Evolutionary conservation across 148 eudicot genomes (phyloP), one percentile per base, ranked within the genome.

Genomic region (Chenopodium formosanum): DNA sequence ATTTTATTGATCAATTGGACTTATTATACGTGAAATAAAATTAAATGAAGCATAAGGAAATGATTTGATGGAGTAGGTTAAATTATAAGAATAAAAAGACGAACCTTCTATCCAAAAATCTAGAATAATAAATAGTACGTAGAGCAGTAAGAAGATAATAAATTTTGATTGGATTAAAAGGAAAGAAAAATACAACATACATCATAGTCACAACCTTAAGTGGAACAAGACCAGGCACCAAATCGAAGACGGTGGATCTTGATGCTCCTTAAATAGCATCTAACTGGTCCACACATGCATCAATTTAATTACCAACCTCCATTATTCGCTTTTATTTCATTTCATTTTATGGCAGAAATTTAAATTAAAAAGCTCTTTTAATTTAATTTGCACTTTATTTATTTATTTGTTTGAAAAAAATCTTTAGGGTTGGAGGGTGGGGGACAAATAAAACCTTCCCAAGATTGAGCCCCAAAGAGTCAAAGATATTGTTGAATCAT

Each of bases 201-300:
- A 60, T 72, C 58, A 72, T 70, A 16, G 80, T 40, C 74, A 66
- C 20, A 52, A 68, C 74, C 53, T 81, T 70, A 82, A 70, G 22
- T 69, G 75, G 81, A 60, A 71, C 40, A 78, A 71, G 70, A 71
- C 40, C 50, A 52, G 69, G 73, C 75, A 64, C 44, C 56, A 73
- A 83, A 83, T 78, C 78, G 64, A 65, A 73, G 85, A 72, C 63
- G 74, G 58, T 66, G 69, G 78, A 73, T 78, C 46, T 44, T 78
- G 80, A 77, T 80, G 83, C 83, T 63, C 83, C 83, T 73, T 79
- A 76, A 84, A 76, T 76, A 80, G 80, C 68, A 80, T 23, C 66
- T 31, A 40, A 48, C 70, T 46, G 80, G 56, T 62, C 75, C 80
- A 76, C 80, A 11, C 70, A 40, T 58, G 79, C 77, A 79, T 83